Conservation (phyloP, 805 yeast species). For the Hanseniaspora lindneri region DNA sequence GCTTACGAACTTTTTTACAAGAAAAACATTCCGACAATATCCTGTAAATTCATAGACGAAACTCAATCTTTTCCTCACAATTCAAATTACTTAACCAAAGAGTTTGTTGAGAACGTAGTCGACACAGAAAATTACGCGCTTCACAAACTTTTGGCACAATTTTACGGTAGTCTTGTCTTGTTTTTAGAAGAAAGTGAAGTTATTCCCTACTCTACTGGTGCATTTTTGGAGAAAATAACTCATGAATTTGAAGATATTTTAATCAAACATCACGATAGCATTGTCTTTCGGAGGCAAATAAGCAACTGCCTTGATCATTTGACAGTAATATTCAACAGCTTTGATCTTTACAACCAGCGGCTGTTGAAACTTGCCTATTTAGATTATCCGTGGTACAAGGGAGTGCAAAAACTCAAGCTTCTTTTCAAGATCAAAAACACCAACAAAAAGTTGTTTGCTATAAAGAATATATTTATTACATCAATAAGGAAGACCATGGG, state of each 20-base stretch:
- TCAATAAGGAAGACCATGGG: constrained; percentile 2
- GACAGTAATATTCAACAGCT: constrained; percentile 7
- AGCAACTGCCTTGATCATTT: background rate
- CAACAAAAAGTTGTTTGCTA: constrained; percentile 41
- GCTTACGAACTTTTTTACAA: constrained; percentile 51
- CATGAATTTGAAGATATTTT: background rate
- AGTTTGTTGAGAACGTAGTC: constrained; percentile 43
- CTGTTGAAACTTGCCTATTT: constrained; percentile 41
- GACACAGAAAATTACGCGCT: constrained; percentile 39
- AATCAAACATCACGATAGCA: background rate
- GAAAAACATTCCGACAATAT: constrained; percentile 54
- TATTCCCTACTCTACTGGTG: constrained; percentile 27
- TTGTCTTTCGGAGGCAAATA: background rate
- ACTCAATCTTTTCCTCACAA: constrained; percentile 32
- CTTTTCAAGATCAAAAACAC: constrained; percentile 46
- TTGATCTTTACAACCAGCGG: constrained; percentile 38
- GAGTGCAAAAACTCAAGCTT: constrained; percentile 45
- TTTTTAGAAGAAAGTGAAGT: constrained; percentile 49
- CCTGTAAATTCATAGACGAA: constrained; percentile 34
- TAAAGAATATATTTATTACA: constrained; percentile 41
- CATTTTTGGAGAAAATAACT: background rate
- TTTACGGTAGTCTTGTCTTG: constrained; percentile 44
- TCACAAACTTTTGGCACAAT: constrained; percentile 49
- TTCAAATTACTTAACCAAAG: constrained; percentile 46
- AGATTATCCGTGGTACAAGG: constrained; percentile 72